phyloP scores from a whole-genome alignment of 192 early-diverging fungal species.

The Blastocladiella britannica region DNA sequence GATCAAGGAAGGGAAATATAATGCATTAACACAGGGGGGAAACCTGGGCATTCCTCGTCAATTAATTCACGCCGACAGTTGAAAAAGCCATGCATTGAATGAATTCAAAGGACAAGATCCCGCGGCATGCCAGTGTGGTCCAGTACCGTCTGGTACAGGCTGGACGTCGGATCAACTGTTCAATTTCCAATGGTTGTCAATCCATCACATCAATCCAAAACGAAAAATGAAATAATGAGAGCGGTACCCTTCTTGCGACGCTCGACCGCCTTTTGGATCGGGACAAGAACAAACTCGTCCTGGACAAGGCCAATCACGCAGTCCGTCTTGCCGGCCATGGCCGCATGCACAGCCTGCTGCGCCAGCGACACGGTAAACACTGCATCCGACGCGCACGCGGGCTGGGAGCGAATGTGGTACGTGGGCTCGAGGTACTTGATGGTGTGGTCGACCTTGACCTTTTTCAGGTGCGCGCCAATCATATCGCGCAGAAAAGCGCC shows the following conservation, averaged over 20 bases:
- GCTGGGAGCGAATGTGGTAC: slow-evolving; percentile 9
- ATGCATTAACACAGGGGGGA: no score
- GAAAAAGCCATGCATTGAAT: no score
- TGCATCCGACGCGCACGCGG: slow-evolving; percentile 11
- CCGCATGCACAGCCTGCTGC: slow-evolving; percentile 14
- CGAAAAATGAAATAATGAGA: no score
- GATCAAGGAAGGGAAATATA: no score
- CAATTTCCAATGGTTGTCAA: no score
- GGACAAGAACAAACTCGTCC: slow-evolving; percentile 12
- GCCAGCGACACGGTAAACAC: slow-evolving; percentile 10
- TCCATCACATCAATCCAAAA: slow-evolving; percentile 10
- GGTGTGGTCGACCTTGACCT: slow-evolving; percentile 7
- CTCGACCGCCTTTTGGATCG: slow-evolving; percentile 11
- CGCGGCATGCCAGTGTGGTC: slow-evolving; percentile 4
- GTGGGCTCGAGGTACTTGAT: slow-evolving; percentile 19
- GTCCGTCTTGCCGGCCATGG: slow-evolving; percentile 19
- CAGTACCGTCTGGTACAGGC: slow-evolving; percentile 3
- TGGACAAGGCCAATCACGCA: slow-evolving; percentile 9
- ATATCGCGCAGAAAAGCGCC: slow-evolving; percentile 10
- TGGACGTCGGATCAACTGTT: not conserved
- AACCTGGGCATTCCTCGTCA: no score
- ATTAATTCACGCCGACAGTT: no score
- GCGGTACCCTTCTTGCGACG: slow-evolving; percentile 14
- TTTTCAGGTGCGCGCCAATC: slow-evolving; percentile 8
- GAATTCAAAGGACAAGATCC: no score